Percentiles rank a stretch among this genome's conserved stretches.
These are phyloP conservation scores for Baffinella frigidus DNA, from an alignment of 208 protist species.

Conservation along the genomic window DNA sequence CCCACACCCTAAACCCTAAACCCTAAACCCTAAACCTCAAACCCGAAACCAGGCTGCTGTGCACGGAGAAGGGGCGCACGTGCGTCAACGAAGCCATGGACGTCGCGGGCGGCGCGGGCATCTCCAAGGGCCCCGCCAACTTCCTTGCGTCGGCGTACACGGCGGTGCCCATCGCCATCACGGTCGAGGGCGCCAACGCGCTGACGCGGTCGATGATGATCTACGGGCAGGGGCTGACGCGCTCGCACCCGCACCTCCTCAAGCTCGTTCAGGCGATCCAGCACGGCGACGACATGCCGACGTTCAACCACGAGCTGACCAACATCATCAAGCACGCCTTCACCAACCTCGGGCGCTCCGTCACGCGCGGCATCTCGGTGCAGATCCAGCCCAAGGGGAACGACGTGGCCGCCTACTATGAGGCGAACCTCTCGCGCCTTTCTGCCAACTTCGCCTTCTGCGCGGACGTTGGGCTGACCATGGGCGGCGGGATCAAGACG, in stretches of 20 bases:
- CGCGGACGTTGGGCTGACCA: slow-evolving; percentile 65
- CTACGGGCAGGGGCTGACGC: slow-evolving; percentile 70
- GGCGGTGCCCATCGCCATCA: slow-evolving; percentile 65
- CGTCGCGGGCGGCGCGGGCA: slow-evolving; percentile 66
- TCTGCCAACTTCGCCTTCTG: slow-evolving; percentile 67
- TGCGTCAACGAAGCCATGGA: slow-evolving; percentile 69
- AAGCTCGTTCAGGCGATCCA: slow-evolving; percentile 61
- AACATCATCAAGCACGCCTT: slow-evolving; percentile 64
- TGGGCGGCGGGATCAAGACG: slow-evolving; percentile 66
- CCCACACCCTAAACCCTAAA: no score
- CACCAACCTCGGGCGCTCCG: slow-evolving; percentile 49
- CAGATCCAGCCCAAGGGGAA: slow-evolving; percentile 46
- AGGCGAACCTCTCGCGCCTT: slow-evolving; percentile 67
- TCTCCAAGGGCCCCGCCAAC: slow-evolving; percentile 65
- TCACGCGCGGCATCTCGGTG: slow-evolving; percentile 44
- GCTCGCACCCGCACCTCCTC: slow-evolving; percentile 69
- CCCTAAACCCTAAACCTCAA: no score
- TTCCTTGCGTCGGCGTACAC: slow-evolving; percentile 58
- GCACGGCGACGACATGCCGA: slow-evolving; percentile 52
- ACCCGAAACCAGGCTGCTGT: no score
- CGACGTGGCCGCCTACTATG: slow-evolving; percentile 66
- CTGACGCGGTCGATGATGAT: slow-evolving; percentile 71
- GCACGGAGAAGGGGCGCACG: slow-evolving; percentile 60
- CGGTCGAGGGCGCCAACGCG: slow-evolving; percentile 70
- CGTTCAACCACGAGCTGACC: slow-evolving; percentile 58